Evolutionary conservation across 2,329 filamentous ascomycete species (phyloP).

Genomic region (Aureobasidium namibiae): DNA sequence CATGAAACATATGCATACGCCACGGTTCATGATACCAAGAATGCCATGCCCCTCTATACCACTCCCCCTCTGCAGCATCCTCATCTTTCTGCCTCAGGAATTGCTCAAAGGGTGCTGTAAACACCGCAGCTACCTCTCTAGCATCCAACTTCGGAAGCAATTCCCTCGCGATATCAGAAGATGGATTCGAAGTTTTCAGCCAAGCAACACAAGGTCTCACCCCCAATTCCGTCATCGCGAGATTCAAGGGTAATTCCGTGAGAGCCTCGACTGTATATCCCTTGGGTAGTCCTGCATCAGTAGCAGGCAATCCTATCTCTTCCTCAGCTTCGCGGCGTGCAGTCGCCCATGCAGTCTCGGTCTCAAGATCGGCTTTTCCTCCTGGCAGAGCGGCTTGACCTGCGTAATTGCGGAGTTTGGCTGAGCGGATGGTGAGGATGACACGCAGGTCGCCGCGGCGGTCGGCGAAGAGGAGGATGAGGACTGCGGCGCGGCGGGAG

Average conservation of each 20-base stretch:
- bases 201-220: constrained; percentile 50
- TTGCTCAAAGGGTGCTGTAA: constrained; percentile 79
- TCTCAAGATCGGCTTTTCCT: constrained; percentile 50
- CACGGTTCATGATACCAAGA: constrained; percentile 71
- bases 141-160: constrained; percentile 65
- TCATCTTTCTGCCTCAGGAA: constrained; percentile 62
- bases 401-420: constrained; percentile 55
- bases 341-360: constrained; percentile 62
- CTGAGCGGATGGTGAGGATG: constrained; percentile 54
- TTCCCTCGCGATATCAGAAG: constrained; percentile 43
- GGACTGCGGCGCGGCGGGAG: constrained; percentile 69
- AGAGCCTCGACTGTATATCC: constrained; percentile 83
- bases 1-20: constrained; percentile 87
- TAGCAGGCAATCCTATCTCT: constrained; percentile 79
- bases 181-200: constrained; percentile 51
- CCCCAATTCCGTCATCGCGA: constrained; percentile 43
- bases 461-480: constrained; percentile 84
- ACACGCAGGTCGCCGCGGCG: constrained; percentile 65
- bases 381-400: constrained; percentile 83
- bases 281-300: constrained; percentile 58
- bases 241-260: constrained; percentile 62
- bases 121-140: constrained; percentile 87
- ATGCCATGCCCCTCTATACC: constrained; percentile 82
- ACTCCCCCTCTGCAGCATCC: constrained; percentile 46
- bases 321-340: constrained; percentile 85